A percentile compares a stretch with the other conserved stretches of the same genome.
Evolutionary conservation across 2,329 filamentous ascomycete genomes (phyloP).

Genomic region (Ceratocystis colombiana): DNA sequence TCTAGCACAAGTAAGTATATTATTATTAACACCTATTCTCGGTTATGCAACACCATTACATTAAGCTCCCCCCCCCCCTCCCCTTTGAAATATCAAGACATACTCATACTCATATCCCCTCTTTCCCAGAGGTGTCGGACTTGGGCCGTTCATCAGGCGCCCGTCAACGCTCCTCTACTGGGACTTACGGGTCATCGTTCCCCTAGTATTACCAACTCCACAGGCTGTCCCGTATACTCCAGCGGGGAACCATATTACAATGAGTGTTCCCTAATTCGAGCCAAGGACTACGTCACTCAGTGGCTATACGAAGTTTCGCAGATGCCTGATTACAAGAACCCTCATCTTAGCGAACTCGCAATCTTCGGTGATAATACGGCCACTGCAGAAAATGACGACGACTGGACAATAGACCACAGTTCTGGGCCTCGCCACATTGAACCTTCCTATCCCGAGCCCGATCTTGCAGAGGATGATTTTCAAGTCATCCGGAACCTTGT

Average conservation of each 20-base stretch:
- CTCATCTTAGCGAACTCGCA: conserved; percentile 29
- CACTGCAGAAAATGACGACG: conserved; percentile 2
- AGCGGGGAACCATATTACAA: conserved; percentile 49
- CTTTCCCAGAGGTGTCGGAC: conserved; percentile 45
- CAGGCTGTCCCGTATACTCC: conserved; percentile 60
- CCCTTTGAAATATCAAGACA: conserved; percentile 21
- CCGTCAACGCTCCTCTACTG: conserved; percentile 44
- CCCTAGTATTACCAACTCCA: conserved; percentile 34
- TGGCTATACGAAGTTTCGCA: conserved; percentile 52
- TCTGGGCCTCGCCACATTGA: conserved; percentile 2
- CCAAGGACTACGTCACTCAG: conserved; percentile 44
- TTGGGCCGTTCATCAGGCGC: conserved; percentile 47
- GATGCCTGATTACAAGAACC: conserved; percentile 35
- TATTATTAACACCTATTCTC: background rate
- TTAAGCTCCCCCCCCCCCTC: background rate
- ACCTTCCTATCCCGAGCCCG: background rate
- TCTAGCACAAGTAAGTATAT: conserved; percentile 39
- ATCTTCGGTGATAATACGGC: background rate
- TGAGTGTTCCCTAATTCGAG: conserved; percentile 53
- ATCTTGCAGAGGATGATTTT: background rate
- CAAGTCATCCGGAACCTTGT: background rate
- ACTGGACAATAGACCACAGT: conserved; percentile 10
- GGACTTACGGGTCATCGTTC: conserved; percentile 42
- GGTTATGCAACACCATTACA: background rate
- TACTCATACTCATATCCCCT: conserved; percentile 28